A percentile compares a stretch with the other conserved stretches of the same genome.
phyloP scores from a whole-genome alignment of 2,329 filamentous ascomycete genomes.

The Bertia moriformis region DNA sequence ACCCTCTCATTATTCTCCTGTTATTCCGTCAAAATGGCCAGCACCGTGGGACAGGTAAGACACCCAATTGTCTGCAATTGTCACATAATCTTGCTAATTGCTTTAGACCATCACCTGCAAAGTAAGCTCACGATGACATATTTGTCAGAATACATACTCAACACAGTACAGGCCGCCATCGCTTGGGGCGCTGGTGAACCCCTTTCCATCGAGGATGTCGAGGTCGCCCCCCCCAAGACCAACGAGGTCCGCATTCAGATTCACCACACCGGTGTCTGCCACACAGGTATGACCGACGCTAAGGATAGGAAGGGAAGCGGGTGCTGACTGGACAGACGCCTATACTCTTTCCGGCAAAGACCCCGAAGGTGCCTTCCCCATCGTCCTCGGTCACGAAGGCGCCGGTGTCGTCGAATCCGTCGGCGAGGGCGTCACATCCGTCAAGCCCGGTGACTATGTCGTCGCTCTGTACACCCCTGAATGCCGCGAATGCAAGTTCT shows the following conservation, averaged over 20 bases:
- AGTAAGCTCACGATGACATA: not conserved
- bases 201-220: constrained; percentile 54
- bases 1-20: too few species aligned
- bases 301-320: not conserved
- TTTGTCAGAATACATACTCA: not conserved
- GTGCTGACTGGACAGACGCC: too few species aligned
- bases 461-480: constrained; percentile 57
- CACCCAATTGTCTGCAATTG: not conserved
- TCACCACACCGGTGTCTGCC: constrained; percentile 65
- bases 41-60: not conserved
- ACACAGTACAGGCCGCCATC: constrained; percentile 41
- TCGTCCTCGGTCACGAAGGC: constrained; percentile 52
- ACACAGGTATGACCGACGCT: constrained; percentile 38
- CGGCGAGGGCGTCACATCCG: constrained; percentile 58
- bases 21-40: not conserved
- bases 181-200: constrained; percentile 63
- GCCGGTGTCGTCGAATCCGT: constrained; percentile 56
- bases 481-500: constrained; percentile 68
- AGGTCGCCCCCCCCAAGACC: constrained; percentile 54
- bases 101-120: not conserved
- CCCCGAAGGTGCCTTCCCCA: constrained; percentile 56
- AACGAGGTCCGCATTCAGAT: constrained; percentile 64
- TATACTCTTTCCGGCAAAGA: constrained; percentile 63
- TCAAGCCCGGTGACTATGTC: constrained; percentile 60
- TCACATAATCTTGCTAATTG: not conserved